phyloP scores from a whole-genome alignment of 2,329 filamentous ascomycete genomes.

The Sarocladium strictum region DNA sequence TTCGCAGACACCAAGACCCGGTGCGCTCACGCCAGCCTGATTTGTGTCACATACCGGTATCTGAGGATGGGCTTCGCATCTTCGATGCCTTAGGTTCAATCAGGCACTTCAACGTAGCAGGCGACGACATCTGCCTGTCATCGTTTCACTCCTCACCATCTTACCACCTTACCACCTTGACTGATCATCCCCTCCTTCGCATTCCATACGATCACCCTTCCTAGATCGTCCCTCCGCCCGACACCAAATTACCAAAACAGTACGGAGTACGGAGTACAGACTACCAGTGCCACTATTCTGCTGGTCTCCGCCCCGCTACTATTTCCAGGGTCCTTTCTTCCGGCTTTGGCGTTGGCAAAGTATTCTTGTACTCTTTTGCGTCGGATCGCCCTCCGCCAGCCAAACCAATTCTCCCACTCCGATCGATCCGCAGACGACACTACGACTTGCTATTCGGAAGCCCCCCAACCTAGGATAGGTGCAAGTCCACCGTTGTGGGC shows the following conservation, averaged over 20 bases:
- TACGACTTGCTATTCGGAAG: no score
- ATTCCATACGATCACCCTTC: constrained; percentile 1
- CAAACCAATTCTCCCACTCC: not conserved
- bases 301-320: not conserved
- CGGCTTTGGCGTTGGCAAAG: not conserved
- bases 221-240: not conserved
- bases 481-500: no score
- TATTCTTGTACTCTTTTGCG: not conserved
- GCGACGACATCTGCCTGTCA: not conserved
- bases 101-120: not conserved
- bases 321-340: constrained; percentile 6
- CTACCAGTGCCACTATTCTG: not conserved
- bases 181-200: not conserved
- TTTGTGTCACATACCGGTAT: not conserved
- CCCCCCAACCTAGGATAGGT: no score
- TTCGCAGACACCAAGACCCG: not conserved
- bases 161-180: not conserved
- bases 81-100: not conserved
- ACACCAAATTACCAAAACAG: constrained; percentile 2
- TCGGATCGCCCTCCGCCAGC: not conserved
- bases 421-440: no score
- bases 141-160: not conserved
- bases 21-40: not conserved
- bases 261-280: no score
- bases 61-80: not conserved